A percentile compares a stretch with the other conserved stretches of the same genome.
phyloP scores from a whole-genome alignment of 768 basidiomycete species.

The Suillus ampliporus region DNA sequence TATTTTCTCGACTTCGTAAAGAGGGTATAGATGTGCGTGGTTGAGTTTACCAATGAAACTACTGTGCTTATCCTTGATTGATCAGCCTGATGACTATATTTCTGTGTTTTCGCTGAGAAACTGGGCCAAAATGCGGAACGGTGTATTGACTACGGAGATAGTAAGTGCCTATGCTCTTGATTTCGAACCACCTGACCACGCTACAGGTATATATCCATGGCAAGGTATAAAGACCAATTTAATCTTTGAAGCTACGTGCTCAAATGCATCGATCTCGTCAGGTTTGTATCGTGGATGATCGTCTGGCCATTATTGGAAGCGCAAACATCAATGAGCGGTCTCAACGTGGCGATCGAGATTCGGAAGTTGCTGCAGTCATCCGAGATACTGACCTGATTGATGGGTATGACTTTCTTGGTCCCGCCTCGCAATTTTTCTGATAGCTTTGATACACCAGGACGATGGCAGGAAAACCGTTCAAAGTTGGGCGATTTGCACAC shows the following conservation, averaged over 20 bases:
- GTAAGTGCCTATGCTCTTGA: conserved; percentile 41
- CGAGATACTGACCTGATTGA: conserved; percentile 98
- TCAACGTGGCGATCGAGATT: conserved; percentile 94
- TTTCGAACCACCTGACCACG: conserved; percentile 16
- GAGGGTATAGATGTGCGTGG: conserved; percentile 85
- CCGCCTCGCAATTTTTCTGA: neutral
- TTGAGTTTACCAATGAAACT: neutral
- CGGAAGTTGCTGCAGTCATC: conserved; percentile 91
- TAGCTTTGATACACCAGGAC: conserved; percentile 52
- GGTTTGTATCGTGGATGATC: conserved; percentile 88
- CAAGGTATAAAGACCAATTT: conserved; percentile 50
- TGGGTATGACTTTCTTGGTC: conserved; percentile 51
- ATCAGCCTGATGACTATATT: conserved; percentile 92
- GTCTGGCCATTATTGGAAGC: conserved; percentile 91
- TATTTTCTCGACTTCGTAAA: conserved; percentile 83
- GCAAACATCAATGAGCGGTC: conserved; percentile 99
- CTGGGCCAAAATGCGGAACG: conserved; percentile 91
- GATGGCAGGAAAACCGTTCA: conserved; percentile 94
- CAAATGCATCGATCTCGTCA: conserved; percentile 15
- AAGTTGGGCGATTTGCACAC: conserved; percentile 97
- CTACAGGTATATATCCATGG: conserved; percentile 86
- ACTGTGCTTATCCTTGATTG: conserved; percentile 9
- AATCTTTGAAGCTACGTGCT: neutral
- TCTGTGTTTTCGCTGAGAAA: conserved; percentile 88
- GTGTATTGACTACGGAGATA: conserved; percentile 87